These are phyloP conservation scores for Talaromyces trachyspermus DNA, from an alignment of 495 filamentous ascomycete genomes.

Conservation along the genomic window DNA sequence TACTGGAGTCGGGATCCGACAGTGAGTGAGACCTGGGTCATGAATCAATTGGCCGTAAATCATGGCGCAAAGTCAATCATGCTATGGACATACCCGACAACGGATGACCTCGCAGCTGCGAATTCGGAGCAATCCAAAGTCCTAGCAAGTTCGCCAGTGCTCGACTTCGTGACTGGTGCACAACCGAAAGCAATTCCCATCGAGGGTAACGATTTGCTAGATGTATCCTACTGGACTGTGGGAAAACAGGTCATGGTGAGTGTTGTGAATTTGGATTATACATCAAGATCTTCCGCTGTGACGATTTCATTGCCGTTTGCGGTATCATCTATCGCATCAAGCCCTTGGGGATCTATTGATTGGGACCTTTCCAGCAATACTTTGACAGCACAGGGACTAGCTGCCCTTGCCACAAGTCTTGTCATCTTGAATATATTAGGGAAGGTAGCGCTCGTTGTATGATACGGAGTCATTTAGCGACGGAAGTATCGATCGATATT, in stretches of 20 bases:
- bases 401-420: conserved; percentile 3
- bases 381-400: not conserved
- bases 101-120: conserved; percentile 6
- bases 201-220: not conserved
- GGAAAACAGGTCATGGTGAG: conserved; percentile 6
- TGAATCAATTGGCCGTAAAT: conserved; percentile 50
- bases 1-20: conserved; percentile 53
- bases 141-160: conserved; percentile 6
- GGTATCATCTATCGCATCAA: not conserved
- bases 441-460: too few relatives aligned
- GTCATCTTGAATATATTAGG: conserved; percentile 1
- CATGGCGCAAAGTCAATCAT: conserved; percentile 43
- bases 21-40: conserved; percentile 43
- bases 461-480: too few relatives aligned
- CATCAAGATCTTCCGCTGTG: not conserved
- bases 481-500: too few relatives aligned
- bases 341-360: conserved; percentile 1
- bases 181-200: not conserved
- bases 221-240: conserved; percentile 6
- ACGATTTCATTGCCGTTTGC: conserved; percentile 4
- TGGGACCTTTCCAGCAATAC: conserved; percentile 1
- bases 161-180: conserved; percentile 1
- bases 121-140: conserved; percentile 11
- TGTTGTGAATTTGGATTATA: conserved; percentile 8
- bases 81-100: conserved; percentile 16